A percentile compares a stretch with the other conserved stretches of the same genome.
These are phyloP conservation scores for Termitomyces eurrhizus DNA, from an alignment of 768 basidiomycete genomes.

Conservation along the genomic window DNA sequence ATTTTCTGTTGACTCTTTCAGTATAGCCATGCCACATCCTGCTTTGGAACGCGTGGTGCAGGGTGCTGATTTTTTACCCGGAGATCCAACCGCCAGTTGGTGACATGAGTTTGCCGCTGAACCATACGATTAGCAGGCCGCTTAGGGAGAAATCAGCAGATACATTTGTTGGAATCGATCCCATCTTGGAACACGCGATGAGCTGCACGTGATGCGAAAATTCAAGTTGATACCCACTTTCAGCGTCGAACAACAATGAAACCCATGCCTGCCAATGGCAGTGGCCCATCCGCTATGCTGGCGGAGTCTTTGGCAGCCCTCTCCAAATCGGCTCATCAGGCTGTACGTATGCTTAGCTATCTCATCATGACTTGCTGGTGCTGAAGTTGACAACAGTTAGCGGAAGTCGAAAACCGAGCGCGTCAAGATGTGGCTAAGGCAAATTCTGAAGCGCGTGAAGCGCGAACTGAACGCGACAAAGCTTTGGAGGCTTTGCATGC, in stretches of 20 bases:
- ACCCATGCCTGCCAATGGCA: slow-evolving; percentile 9
- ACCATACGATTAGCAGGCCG: neutral
- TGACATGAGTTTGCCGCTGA: neutral
- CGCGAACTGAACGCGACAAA: slow-evolving; percentile 45
- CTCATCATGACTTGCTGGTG: too few species aligned
- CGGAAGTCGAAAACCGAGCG: slow-evolving; percentile 52
- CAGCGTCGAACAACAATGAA: neutral
- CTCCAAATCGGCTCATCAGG: slow-evolving; percentile 20
- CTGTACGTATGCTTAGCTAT: slow-evolving; percentile 13
- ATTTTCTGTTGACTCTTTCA: neutral
- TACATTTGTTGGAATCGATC: neutral
- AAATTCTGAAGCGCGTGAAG: slow-evolving; percentile 40
- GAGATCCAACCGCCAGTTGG: neutral
- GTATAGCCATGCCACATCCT: neutral
- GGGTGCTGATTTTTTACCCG: neutral
- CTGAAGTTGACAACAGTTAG: slow-evolving; percentile 34
- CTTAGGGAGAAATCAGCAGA: neutral
- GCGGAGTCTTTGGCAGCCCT: slow-evolving; percentile 22
- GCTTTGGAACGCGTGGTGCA: neutral
- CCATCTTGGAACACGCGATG: slow-evolving; percentile 4
- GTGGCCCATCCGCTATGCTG: slow-evolving; percentile 17
- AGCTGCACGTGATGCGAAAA: slow-evolving; percentile 10
- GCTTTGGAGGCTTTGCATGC: slow-evolving; percentile 42
- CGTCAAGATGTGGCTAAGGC: slow-evolving; percentile 50
- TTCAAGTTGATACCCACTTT: neutral